These are phyloP conservation scores for Saitozyma sp. DNA, from an alignment of 768 basidiomycete genomes.

Conservation along the genomic window DNA sequence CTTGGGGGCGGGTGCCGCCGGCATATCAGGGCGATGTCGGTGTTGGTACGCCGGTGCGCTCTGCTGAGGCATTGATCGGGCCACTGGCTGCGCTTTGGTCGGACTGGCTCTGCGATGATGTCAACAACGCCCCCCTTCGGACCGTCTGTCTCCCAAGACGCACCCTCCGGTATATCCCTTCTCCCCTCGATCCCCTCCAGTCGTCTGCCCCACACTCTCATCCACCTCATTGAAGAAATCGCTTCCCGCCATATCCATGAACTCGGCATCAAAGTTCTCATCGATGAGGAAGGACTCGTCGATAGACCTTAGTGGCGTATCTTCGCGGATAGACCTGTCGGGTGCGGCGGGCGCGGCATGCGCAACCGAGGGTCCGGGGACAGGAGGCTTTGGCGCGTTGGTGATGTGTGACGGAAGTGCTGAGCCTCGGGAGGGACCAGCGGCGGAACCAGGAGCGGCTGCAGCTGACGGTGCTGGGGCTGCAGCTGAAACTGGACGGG, in stretches of 20 bases:
- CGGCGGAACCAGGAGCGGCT: not conserved
- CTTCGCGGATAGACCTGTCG: constrained; percentile 3
- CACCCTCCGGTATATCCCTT: no score
- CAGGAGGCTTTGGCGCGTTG: not conserved
- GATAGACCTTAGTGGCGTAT: constrained; percentile 30
- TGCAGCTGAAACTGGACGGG: constrained; percentile 10
- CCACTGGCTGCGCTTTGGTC: not conserved
- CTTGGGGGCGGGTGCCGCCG: not conserved
- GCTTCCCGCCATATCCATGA: constrained; percentile 22
- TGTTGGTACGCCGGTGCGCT: constrained; percentile 28
- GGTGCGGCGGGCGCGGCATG: not conserved
- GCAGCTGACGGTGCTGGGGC: not conserved
- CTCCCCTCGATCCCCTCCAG: not conserved
- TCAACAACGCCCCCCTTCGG: no score
- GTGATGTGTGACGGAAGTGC: not conserved
- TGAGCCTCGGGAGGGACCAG: not conserved
- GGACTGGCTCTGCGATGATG: not conserved
- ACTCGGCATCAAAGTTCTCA: constrained; percentile 42
- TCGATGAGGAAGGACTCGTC: constrained; percentile 25
- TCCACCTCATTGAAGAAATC: constrained; percentile 3
- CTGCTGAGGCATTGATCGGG: no score
- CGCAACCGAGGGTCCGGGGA: not conserved
- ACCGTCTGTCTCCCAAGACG: no score
- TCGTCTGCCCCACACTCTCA: not conserved
- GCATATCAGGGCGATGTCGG: constrained; percentile 32